Evolutionary conservation across 1,284 basidiomycete species (phyloP).

Genomic region (Inonotus hispidus): DNA sequence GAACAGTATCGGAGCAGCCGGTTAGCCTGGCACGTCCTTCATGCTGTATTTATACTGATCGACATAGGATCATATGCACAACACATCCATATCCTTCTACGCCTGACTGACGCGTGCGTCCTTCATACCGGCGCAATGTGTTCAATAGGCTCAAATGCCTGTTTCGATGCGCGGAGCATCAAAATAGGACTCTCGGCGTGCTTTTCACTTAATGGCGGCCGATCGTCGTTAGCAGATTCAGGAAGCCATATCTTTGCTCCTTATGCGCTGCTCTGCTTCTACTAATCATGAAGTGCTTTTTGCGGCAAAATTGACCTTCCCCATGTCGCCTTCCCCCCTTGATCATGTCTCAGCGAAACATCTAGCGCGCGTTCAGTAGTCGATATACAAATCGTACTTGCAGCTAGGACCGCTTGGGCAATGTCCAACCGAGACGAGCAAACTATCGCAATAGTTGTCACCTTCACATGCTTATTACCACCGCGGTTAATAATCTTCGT

Average conservation of each 20-base stretch:
- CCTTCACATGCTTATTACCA: background rate
- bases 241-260: background rate
- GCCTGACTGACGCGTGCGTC: too few species aligned
- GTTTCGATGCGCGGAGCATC: background rate
- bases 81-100: too few species aligned
- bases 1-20: too few species aligned
- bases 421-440: too few species aligned
- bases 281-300: background rate
- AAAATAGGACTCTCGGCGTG: background rate
- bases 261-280: background rate
- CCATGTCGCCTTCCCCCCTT: background rate
- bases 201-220: background rate
- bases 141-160: background rate
- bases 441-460: background rate
- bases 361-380: too few species aligned
- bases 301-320: background rate
- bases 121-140: background rate
- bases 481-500: background rate
- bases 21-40: too few species aligned
- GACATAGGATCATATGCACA: too few species aligned
- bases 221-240: background rate
- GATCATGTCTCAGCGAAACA: background rate
- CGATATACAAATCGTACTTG: too few species aligned
- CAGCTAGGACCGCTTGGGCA: background rate
- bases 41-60: too few species aligned